Evolutionary conservation across 257 asterid species (phyloP).

Genomic region (Thymus quinquecostatus): DNA sequence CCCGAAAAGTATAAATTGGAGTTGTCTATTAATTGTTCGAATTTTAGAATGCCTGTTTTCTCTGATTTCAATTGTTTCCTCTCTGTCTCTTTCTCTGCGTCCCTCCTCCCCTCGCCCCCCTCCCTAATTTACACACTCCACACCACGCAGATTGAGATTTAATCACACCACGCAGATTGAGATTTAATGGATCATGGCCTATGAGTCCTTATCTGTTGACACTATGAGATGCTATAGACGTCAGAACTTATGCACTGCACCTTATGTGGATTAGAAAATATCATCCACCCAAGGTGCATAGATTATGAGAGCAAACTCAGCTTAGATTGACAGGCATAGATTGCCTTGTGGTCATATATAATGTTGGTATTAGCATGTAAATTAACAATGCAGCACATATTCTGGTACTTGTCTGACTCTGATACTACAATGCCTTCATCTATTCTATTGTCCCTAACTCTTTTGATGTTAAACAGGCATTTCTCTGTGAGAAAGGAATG

Average conservation of each 20-base stretch:
- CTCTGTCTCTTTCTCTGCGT: no score
- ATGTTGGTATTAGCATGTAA: conserved; percentile 8
- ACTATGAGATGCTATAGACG: conserved; percentile 14
- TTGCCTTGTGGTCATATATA: conserved; percentile 20
- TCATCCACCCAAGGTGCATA: background rate
- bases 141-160: no score
- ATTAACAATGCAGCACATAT: background rate
- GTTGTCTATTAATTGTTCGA: background rate
- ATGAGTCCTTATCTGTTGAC: background rate
- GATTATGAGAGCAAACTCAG: background rate
- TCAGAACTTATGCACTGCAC: conserved; percentile 13
- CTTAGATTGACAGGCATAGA: background rate
- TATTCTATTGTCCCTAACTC: conserved; percentile 27
- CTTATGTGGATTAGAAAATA: conserved; percentile 9
- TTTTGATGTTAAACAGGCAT: conserved; percentile 54
- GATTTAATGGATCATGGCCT: no score
- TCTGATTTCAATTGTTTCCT: no score
- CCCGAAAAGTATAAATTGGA: background rate
- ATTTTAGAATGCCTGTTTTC: background rate
- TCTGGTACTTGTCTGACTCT: background rate
- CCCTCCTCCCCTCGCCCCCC: no score
- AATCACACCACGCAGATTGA: no score
- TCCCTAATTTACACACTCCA: no score
- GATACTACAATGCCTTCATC: background rate
- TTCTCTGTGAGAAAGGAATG: conserved; percentile 72